These are phyloP conservation scores for Globisporangium perplexum DNA, from an alignment of 352 stramenopile genomes.

Conservation along the genomic window DNA sequence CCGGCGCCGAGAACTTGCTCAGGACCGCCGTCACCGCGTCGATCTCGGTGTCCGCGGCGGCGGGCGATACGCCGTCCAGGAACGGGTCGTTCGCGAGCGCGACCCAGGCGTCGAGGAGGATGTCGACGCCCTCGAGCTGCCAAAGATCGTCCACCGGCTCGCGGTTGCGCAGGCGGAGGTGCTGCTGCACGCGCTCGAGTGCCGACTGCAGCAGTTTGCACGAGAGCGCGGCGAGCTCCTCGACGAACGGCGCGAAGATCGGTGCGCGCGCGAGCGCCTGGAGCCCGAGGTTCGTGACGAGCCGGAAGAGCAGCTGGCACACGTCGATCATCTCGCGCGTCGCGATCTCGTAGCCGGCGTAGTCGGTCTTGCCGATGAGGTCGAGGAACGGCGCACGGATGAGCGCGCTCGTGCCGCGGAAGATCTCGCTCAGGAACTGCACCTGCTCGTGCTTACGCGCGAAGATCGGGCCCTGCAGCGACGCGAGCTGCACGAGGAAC, in stretches of 20 bases:
- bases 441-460: constrained; percentile 49
- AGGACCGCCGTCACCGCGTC: constrained; percentile 34
- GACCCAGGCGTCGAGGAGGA: constrained; percentile 80
- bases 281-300: constrained; percentile 73
- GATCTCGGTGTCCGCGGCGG: constrained; percentile 15
- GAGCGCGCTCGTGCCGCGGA: constrained; percentile 50
- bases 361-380: constrained; percentile 52
- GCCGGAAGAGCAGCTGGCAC: constrained; percentile 70
- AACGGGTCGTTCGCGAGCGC: constrained; percentile 55
- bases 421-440: constrained; percentile 66
- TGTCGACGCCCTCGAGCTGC: constrained; percentile 75
- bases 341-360: constrained; percentile 58
- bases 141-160: constrained; percentile 71
- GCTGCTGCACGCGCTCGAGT: constrained; percentile 52
- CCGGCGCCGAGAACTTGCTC: constrained; percentile 49
- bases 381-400: constrained; percentile 76
- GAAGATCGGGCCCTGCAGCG: constrained; percentile 69
- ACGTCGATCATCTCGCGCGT: constrained; percentile 82
- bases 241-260: constrained; percentile 55
- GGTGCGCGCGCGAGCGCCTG: constrained; percentile 33
- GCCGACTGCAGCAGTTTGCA: constrained; percentile 67
- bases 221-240: constrained; percentile 63
- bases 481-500: constrained; percentile 78
- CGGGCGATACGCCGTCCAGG: constrained; percentile 20
- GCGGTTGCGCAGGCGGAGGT: constrained; percentile 34